These are phyloP conservation scores for Apiospora sp. DNA, from an alignment of 2,329 filamentous ascomycete species.

Conservation along the genomic window DNA sequence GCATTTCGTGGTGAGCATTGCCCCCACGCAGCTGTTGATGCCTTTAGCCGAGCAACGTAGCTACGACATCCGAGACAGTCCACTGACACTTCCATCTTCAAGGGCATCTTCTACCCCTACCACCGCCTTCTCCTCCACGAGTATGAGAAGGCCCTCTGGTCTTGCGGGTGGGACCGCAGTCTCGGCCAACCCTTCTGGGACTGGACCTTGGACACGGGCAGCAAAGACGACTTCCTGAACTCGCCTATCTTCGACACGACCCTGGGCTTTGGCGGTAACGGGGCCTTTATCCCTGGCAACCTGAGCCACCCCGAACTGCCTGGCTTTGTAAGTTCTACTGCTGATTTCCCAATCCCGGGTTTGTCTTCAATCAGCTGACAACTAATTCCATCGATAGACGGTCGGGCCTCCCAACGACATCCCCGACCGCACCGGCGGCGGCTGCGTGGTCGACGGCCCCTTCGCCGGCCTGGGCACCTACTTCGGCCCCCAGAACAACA, in stretches of 20 bases:
- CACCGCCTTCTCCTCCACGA: slow-evolving; percentile 28
- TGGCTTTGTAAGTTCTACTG: slow-evolving; percentile 8
- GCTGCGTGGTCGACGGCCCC: slow-evolving; percentile 2
- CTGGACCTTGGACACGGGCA: slow-evolving; percentile 28
- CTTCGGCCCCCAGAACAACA: slow-evolving; percentile 5
- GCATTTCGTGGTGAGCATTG: slow-evolving; percentile 33
- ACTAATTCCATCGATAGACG: not conserved
- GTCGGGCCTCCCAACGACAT: slow-evolving; percentile 14
- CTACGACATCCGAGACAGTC: no score
- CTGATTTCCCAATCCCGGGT: no score
- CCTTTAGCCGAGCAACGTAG: no score
- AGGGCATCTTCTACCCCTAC: slow-evolving; percentile 28
- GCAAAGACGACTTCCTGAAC: slow-evolving; percentile 24
- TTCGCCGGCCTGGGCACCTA: not conserved
- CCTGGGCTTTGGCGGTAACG: slow-evolving; percentile 31
- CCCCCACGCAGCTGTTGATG: no score
- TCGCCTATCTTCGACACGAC: slow-evolving; percentile 31
- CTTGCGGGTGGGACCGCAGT: slow-evolving; percentile 35
- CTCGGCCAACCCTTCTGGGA: slow-evolving; percentile 36
- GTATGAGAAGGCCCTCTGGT: slow-evolving; percentile 37
- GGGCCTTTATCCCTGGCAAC: slow-evolving; percentile 24
- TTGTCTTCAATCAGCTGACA: not conserved
- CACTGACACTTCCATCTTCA: not conserved
- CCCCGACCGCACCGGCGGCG: slow-evolving; percentile 21
- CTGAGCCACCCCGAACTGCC: slow-evolving; percentile 24